These are phyloP conservation scores for Mycena polygramma DNA, from an alignment of 768 basidiomycete species.

Conservation along the genomic window DNA sequence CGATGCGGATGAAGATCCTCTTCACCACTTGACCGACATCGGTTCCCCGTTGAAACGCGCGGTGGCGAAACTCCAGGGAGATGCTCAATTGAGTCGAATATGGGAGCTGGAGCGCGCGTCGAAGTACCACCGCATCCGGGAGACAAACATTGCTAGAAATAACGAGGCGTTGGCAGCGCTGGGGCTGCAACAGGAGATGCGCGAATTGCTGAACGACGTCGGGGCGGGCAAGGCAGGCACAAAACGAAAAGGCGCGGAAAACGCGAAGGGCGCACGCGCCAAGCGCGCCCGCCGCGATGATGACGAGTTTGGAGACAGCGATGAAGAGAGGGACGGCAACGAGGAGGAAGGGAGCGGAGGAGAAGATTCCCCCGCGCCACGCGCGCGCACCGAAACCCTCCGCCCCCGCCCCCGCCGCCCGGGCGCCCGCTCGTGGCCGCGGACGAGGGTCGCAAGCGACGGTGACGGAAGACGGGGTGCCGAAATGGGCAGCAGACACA, in stretches of 20 bases:
- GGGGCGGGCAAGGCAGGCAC: neutral
- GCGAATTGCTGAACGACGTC: neutral
- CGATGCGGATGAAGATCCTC: no score
- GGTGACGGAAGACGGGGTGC: neutral
- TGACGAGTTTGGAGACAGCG: neutral
- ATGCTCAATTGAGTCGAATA: neutral
- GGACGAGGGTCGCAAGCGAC: neutral
- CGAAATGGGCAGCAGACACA: neutral
- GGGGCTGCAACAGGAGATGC: neutral
- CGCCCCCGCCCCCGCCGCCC: no score
- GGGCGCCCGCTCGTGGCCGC: neutral
- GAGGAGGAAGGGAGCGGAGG: neutral
- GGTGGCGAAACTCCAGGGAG: neutral
- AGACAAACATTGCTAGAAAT: neutral
- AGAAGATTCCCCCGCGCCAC: neutral
- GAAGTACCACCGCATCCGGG: neutral
- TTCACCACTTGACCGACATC: neutral
- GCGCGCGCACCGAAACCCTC: neutral
- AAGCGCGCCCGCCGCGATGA: neutral
- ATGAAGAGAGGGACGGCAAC: neutral
- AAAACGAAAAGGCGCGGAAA: neutral
- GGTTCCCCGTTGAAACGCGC: neutral
- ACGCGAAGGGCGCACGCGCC: neutral
- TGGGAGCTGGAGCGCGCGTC: neutral
- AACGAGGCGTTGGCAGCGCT: neutral